Evolutionary conservation across 192 early-diverging fungal species (phyloP), one percentile per base, ranked within the genome.

Genomic region (Endogone sp.): DNA sequence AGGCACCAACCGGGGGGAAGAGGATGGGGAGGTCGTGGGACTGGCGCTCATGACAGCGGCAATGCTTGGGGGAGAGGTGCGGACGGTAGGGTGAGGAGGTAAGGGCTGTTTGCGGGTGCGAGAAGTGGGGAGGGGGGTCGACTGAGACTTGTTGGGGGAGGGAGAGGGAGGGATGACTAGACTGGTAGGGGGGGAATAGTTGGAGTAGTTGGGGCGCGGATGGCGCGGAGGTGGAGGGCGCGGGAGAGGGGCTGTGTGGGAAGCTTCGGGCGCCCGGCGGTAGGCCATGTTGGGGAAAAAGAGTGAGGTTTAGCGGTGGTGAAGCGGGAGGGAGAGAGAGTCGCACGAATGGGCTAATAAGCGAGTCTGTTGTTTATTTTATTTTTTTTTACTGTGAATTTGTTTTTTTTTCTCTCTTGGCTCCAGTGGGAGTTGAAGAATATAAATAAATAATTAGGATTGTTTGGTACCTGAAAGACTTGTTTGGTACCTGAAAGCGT

Each of bases 81-180:
- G 20, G 59, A 21, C 23, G 56, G 30, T 28, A 44, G 57, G 3
- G 71, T 56, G 16, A 44, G 20, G 58, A 44, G 60, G 56, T 29
- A 56, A 13, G 49, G 56, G 22, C 21, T 37, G 10, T 28, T 30
- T 29, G 63, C 27, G 29, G n/a, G 16, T 16, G 32, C 56, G 11
- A 56, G 49, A 22, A 21, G 23, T 16, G 32, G 56, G 27, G 26
- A 69, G 2, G 21, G 16, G 10, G 21, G 21, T 63, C 56, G 27
- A 16, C 55, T 64, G 56, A 20, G 69, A 25, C 24, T 21, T n/a
- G n/a, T n/a, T n/a, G 26, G 62, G 44, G 61, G 27, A 49, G 49
- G 2, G 64, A 22, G 64, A 31, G 6, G 64, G 23, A 10, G 64
- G 64, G 2, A 65, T 25, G 21, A n/a, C 23, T 26, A 55, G 64